These are phyloP conservation scores for Cystofilobasidium capitatum DNA, from an alignment of 768 basidiomycete species.

Conservation along the genomic window DNA sequence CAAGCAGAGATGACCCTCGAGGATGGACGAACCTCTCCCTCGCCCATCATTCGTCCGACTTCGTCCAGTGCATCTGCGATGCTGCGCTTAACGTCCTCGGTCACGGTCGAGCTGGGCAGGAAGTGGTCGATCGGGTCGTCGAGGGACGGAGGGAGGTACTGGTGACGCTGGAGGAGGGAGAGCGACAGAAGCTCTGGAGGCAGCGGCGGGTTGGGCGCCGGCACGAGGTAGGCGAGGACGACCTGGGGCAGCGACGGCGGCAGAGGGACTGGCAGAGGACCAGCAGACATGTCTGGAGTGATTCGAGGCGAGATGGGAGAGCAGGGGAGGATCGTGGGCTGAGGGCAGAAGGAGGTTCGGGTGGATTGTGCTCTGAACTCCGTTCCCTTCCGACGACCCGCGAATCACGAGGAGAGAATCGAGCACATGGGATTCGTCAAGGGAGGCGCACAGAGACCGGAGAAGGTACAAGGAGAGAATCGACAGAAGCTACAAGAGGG, in stretches of 20 bases:
- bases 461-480: not conserved
- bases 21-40: conserved; percentile 10
- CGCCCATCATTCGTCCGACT: conserved; percentile 17
- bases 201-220: conserved; percentile 29
- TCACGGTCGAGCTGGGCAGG: conserved; percentile 27
- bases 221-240: conserved; percentile 33
- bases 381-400: no score
- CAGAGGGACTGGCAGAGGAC: not conserved
- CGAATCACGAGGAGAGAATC: no score
- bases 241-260: conserved; percentile 26
- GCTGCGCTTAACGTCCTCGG: conserved; percentile 4
- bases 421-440: no score
- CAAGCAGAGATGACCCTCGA: not conserved
- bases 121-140: conserved; percentile 32
- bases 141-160: conserved; percentile 33
- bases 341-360: no score
- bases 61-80: conserved; percentile 13
- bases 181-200: conserved; percentile 31
- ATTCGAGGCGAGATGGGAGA: not conserved
- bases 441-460: no score
- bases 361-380: no score
- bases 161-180: conserved; percentile 31
- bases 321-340: not conserved
- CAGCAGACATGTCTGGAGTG: not conserved
- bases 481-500: not conserved